These are phyloP conservation scores for Lyophyllum atratum DNA, from an alignment of 768 basidiomycete genomes.

Conservation along the genomic window DNA sequence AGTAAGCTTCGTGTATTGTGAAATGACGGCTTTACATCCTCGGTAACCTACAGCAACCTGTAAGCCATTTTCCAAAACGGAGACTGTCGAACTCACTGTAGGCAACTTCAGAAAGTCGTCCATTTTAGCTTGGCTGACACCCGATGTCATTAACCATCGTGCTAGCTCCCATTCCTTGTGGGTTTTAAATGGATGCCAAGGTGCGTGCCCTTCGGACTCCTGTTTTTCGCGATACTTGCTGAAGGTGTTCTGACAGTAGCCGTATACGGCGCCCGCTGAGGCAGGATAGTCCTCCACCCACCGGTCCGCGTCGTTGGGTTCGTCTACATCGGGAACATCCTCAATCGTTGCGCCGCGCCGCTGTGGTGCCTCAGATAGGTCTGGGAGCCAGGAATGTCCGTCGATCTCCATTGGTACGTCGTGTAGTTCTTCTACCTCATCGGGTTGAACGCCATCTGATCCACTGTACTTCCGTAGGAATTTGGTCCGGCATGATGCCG, in stretches of 20 bases:
- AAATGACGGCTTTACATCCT: slow-evolving; percentile 3
- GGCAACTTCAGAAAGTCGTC: not conserved
- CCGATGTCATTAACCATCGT: slow-evolving; percentile 10
- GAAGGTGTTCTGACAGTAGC: not conserved
- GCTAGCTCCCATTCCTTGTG: slow-evolving; percentile 3
- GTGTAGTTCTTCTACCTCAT: not conserved
- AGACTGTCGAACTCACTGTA: not conserved
- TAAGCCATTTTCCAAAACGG: not conserved
- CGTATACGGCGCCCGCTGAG: not conserved
- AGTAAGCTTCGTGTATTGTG: slow-evolving; percentile 13
- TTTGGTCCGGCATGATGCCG: not conserved
- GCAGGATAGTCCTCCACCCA: slow-evolving; percentile 6
- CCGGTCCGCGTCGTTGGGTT: not conserved
- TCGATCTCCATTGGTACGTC: not conserved
- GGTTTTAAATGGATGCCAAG: slow-evolving; percentile 1
- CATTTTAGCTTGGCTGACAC: slow-evolving; percentile 6
- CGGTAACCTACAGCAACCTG: not conserved
- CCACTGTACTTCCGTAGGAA: not conserved
- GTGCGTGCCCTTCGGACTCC: not conserved
- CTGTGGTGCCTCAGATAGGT: not conserved
- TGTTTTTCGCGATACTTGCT: not conserved
- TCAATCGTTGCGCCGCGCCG: not conserved
- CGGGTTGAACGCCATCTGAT: not conserved
- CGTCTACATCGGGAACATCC: not conserved
- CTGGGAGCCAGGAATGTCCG: not conserved